A percentile compares a stretch with the other conserved stretches of the same genome.
Conservation (phyloP, 768 basidiomycete species). For the Lanmaoa rubissima region DNA sequence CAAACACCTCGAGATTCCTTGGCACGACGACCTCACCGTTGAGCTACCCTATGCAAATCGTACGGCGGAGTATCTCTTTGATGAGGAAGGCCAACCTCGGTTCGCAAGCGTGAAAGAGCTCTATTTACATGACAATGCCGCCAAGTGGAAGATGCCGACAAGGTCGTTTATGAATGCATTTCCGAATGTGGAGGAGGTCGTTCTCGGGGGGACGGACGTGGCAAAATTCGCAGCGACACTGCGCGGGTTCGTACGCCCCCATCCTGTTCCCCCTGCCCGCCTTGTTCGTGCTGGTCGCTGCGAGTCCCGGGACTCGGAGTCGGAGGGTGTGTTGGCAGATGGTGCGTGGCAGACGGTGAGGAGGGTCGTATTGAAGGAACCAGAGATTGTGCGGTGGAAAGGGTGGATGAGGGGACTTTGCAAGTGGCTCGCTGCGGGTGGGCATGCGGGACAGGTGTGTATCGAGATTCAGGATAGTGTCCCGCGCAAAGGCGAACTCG, state of each 20-base stretch:
- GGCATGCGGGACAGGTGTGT: constrained; percentile 10
- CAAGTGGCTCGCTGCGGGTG: constrained; percentile 20
- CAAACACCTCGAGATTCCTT: constrained; percentile 16
- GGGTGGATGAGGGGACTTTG: constrained; percentile 14
- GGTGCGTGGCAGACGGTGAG: constrained; percentile 10
- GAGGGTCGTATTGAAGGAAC: constrained; percentile 9
- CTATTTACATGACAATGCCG: constrained; percentile 11
- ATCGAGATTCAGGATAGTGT: constrained; percentile 5
- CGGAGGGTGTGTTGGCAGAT: background rate
- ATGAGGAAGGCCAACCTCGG: constrained; percentile 7
- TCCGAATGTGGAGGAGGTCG: constrained; percentile 13
- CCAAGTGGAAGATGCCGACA: constrained; percentile 11
- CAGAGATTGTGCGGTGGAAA: constrained; percentile 11
- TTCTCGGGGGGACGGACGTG: constrained; percentile 14
- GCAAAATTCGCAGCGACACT: constrained; percentile 11
- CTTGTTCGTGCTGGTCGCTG: background rate
- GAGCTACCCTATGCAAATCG: constrained; percentile 7
- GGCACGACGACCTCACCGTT: constrained; percentile 15
- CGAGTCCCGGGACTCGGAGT: background rate
- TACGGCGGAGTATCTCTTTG: constrained; percentile 7
- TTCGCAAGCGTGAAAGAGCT: constrained; percentile 12
- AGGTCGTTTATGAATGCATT: constrained; percentile 18
- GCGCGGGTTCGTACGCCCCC: constrained; percentile 5
- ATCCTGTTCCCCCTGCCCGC: no score
- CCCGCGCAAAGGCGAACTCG: background rate